phyloP scores from a whole-genome alignment of 2,329 filamentous ascomycete genomes.

The Sporothrix protearum region DNA sequence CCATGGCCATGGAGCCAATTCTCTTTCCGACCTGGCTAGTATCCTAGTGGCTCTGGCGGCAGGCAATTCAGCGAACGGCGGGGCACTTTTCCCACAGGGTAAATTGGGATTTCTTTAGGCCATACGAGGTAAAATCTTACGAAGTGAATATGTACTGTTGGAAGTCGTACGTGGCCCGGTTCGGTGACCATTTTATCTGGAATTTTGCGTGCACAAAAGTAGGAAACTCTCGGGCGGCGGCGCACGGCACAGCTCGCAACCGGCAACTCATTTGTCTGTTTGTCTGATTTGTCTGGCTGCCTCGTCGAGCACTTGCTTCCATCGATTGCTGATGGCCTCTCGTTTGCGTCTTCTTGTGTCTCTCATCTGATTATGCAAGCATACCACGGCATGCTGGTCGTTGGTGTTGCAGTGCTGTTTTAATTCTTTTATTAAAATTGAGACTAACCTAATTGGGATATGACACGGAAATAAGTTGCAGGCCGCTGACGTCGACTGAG shows the following conservation, averaged over 20 bases:
- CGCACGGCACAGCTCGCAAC: background rate
- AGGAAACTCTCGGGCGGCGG: background rate
- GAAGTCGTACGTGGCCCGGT: background rate
- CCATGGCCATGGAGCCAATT: background rate
- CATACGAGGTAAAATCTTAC: too few relatives aligned
- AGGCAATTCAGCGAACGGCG: background rate
- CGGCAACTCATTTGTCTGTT: background rate
- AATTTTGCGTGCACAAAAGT: background rate
- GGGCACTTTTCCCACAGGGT: background rate
- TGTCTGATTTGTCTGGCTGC: constrained; percentile 1
- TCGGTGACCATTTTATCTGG: background rate
- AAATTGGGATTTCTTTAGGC: background rate
- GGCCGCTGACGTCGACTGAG: background rate
- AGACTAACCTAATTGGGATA: constrained; percentile 7
- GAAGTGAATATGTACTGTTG: too few relatives aligned
- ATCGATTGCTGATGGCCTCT: background rate
- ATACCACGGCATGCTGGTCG: background rate
- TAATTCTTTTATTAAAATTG: background rate
- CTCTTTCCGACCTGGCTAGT: background rate
- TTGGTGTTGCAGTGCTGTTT: background rate
- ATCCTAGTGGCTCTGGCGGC: background rate
- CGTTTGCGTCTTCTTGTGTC: background rate
- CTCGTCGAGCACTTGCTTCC: background rate
- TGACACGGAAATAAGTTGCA: background rate
- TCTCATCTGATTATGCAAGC: background rate